Conservation (phyloP, 2,329 filamentous ascomycete genomes). For the Fusarium sp. region DNA sequence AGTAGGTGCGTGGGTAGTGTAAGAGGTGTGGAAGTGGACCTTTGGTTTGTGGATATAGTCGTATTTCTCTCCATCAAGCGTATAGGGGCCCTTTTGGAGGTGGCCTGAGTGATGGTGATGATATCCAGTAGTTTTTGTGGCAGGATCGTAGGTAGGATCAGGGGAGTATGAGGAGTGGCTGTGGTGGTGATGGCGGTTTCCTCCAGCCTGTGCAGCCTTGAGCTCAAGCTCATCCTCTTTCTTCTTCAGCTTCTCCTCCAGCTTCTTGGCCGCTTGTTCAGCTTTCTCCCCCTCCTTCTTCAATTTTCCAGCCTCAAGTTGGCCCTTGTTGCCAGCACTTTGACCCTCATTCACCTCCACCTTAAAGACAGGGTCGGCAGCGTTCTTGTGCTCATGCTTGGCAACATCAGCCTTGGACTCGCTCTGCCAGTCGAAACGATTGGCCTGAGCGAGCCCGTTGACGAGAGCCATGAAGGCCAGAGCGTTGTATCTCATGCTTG, state of each 20-base stretch:
- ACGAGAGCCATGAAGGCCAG: constrained; percentile 37
- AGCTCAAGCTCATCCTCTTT: not conserved
- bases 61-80: constrained; percentile 10
- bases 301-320: not conserved
- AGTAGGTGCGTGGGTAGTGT: constrained; percentile 16
- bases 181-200: not conserved
- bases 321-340: not conserved
- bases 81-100: not conserved
- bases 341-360: not conserved
- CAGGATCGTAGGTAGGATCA: constrained; percentile 3
- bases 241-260: constrained; percentile 1
- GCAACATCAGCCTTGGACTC: not conserved
- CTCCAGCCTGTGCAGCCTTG: not conserved
- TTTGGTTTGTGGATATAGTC: constrained; percentile 24
- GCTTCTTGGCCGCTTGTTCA: not conserved
- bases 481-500: constrained; percentile 36
- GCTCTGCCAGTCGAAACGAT: constrained; percentile 8
- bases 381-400: not conserved
- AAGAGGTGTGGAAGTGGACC: constrained; percentile 14
- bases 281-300: not conserved
- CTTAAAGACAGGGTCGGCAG: not conserved
- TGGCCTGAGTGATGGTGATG: constrained; percentile 3
- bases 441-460: constrained; percentile 34
- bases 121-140: not conserved
- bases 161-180: not conserved